A percentile compares a stretch with the other conserved stretches of the same genome.
These are phyloP conservation scores for Aspergillus conjunctus DNA, from an alignment of 495 filamentous ascomycete genomes.

Conservation along the genomic window DNA sequence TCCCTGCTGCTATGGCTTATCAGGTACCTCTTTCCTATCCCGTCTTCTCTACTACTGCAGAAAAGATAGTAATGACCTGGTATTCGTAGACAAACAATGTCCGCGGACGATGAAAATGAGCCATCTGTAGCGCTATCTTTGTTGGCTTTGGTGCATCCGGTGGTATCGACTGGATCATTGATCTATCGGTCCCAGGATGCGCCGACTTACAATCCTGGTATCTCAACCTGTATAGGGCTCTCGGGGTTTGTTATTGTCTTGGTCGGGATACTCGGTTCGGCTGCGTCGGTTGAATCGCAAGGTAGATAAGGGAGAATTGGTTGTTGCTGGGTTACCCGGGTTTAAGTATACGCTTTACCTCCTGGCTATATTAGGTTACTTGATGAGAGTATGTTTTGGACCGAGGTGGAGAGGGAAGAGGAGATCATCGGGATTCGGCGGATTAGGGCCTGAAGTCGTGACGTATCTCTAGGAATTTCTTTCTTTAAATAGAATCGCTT, in stretches of 20 bases:
- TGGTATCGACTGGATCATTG: constrained; percentile 54
- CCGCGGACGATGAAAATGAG: constrained; percentile 61
- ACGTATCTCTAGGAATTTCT: neutral
- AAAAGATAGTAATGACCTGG: neutral
- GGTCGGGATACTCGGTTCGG: neutral
- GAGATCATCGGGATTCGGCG: neutral
- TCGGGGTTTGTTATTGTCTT: constrained; percentile 4
- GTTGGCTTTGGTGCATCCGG: constrained; percentile 52
- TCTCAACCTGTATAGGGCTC: constrained; percentile 36
- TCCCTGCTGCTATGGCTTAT: constrained; percentile 54
- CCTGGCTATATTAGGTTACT: neutral
- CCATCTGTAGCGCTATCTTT: constrained; percentile 52
- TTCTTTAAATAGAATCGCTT: neutral
- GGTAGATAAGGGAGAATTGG: constrained; percentile 11
- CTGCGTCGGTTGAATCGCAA: constrained; percentile 12
- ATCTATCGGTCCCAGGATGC: constrained; percentile 54
- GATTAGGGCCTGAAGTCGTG: neutral
- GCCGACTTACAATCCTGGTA: constrained; percentile 50
- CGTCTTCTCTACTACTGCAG: constrained; percentile 18
- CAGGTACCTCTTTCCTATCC: constrained; percentile 29
- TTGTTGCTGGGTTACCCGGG: constrained; percentile 17
- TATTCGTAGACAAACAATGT: constrained; percentile 53
- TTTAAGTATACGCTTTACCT: constrained; percentile 18
- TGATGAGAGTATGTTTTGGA: neutral
- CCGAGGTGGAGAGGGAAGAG: neutral